Evolutionary conservation across 148 eudicot species (phyloP).

Genomic region (Vaccinium vitisidaea): DNA sequence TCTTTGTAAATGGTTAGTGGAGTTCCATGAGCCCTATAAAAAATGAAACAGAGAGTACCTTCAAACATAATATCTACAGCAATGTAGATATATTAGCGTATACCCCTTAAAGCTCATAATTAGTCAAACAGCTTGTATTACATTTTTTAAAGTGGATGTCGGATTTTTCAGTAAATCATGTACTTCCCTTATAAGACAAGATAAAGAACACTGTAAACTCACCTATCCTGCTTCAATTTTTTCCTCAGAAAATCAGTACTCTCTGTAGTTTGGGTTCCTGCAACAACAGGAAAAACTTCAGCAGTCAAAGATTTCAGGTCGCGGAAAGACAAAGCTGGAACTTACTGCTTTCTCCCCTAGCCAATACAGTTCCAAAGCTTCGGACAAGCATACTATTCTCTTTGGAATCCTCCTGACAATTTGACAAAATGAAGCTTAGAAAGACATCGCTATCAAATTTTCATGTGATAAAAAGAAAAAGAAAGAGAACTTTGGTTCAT

Average conservation of each 20-base stretch:
- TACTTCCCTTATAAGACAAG: background rate
- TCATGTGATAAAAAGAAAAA: slow-evolving; percentile 13
- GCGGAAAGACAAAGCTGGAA: slow-evolving; percentile 8
- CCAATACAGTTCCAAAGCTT: slow-evolving; percentile 82
- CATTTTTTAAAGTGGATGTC: background rate
- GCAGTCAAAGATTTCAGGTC: slow-evolving; percentile 11
- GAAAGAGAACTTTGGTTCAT: background rate
- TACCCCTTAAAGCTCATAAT: background rate
- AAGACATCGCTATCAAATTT: background rate
- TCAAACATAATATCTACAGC: background rate
- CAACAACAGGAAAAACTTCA: slow-evolving; percentile 22
- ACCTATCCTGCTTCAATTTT: slow-evolving; percentile 63
- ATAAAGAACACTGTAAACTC: slow-evolving; percentile 16
- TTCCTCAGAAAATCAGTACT: slow-evolving; percentile 47
- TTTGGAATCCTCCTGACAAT: slow-evolving; percentile 57
- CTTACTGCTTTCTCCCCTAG: slow-evolving; percentile 48
- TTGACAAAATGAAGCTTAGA: background rate
- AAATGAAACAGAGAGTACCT: background rate
- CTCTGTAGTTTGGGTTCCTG: slow-evolving; percentile 51
- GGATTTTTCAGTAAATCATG: background rate
- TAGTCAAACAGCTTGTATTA: background rate
- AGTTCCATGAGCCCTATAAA: slow-evolving; percentile 47
- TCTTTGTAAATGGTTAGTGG: slow-evolving; percentile 65
- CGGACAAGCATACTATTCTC: slow-evolving; percentile 50
- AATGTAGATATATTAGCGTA: background rate